phyloP scores from a whole-genome alignment of 345 rosid genomes.

The Iberis pinnata region DNA sequence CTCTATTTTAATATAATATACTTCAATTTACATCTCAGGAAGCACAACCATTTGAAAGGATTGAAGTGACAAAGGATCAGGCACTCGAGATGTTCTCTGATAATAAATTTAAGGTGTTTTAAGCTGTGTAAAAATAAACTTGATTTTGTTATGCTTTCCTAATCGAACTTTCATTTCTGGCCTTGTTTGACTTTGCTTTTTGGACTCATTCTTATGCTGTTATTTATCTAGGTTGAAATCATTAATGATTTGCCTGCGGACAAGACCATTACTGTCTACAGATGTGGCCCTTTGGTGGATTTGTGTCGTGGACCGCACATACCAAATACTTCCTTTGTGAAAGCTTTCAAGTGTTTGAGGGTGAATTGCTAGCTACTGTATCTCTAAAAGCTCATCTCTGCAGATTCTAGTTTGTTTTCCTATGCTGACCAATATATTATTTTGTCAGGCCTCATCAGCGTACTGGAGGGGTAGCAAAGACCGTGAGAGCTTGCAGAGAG shows the following conservation, averaged over 20 bases:
- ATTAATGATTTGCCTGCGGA: conserved; percentile 76
- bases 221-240: conserved; percentile 68
- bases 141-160: conserved; percentile 2
- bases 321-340: conserved; percentile 92
- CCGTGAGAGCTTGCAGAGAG: conserved; percentile 95
- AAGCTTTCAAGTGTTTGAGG: conserved; percentile 91
- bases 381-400: conserved; percentile 13
- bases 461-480: conserved; percentile 92
- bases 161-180: conserved; percentile 1
- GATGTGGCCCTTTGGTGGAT: conserved; percentile 97
- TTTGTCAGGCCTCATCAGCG: conserved; percentile 87
- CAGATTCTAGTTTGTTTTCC: conserved; percentile 17
- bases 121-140: conserved; percentile 1
- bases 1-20: background rate
- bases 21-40: conserved; percentile 38
- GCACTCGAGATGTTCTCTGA: conserved; percentile 90
- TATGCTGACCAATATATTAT: conserved; percentile 5
- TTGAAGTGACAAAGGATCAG: conserved; percentile 84
- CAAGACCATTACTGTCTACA: conserved; percentile 88
- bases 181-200: background rate
- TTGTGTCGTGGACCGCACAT: conserved; percentile 99
- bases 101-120: conserved; percentile 73
- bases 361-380: conserved; percentile 31
- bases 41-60: conserved; percentile 91
- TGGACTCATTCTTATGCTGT: conserved; percentile 19